Evolutionary conservation across 78 protist species (phyloP), one percentile per base, ranked within the genome.

Genomic region (Dictyostelium firmibasis): DNA sequence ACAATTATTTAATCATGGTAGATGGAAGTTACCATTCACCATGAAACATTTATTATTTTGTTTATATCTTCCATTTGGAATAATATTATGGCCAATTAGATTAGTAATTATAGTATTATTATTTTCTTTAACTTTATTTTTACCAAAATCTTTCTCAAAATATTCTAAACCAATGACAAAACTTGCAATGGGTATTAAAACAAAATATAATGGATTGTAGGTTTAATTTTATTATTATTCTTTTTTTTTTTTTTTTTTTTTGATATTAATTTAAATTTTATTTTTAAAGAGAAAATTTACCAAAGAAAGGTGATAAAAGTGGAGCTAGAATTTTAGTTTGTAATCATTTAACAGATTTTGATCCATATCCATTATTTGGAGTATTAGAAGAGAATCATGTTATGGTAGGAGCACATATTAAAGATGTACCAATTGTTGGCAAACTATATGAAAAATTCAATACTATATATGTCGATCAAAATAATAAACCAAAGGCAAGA

Each of bases 321-420:
- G 10, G 79, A 1, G 85, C 83, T 6, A 78, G 93, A 50, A 64
- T 87, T 35, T 11, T 87, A 16, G 93, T 79, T 16, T 57, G 70
- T 43, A 87, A 87, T 60, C 93, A 87, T 64, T 20, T 87, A 29
- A 41, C 86, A 16, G 93, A 87, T 41, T 87, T 87, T 27, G 93
- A 87, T 78, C 93, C 93, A 76, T 87, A 87, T 44, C 93, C 93
- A 60, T 25, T 87, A 23, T 64, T 27, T 27, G 35, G 31, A 13
- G 11, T 78, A 4, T 7, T 87, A 20, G 53, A 38, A 10, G 33
- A 36, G 4, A 57, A 78, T 74, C 85, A 87, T 36, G n/a, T 35
- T 5, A 27, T 87, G 57, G 93, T 87, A 14, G 93, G 81, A 33
- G 67, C 85, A 36, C 93, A 87, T 25, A 87, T 87, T 70, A 31